Conservation (phyloP, 306 rosid genomes). For the Heteromeles arbutifolia region DNA sequence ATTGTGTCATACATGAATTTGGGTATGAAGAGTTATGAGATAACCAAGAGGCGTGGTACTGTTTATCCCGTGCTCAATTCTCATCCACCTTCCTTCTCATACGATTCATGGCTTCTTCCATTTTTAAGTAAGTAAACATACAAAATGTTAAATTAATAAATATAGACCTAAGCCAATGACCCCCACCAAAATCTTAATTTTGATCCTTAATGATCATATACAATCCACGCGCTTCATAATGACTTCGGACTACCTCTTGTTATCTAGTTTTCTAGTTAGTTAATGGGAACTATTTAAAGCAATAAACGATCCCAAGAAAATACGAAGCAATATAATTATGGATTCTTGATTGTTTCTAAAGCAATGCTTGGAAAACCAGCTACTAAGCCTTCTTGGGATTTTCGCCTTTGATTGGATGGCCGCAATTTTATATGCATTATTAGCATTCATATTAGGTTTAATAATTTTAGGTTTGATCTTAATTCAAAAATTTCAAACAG, state of each 20-base stretch:
- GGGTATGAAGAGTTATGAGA: too few species aligned
- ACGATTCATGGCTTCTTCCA: background rate
- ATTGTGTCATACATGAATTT: too few species aligned
- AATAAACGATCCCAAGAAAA: slow-evolving; percentile 65
- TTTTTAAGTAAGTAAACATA: background rate
- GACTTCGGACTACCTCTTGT: slow-evolving; percentile 4
- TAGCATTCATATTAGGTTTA: slow-evolving; percentile 28
- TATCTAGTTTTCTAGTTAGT: slow-evolving; percentile 11
- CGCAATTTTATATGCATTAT: slow-evolving; percentile 20
- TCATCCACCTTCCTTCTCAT: background rate
- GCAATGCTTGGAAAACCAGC: slow-evolving; percentile 62
- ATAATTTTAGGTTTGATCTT: slow-evolving; percentile 17
- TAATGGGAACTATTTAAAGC: slow-evolving; percentile 29
- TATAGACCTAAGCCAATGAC: background rate
- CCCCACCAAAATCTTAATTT: background rate
- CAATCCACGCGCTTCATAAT: slow-evolving; percentile 39
- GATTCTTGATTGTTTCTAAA: slow-evolving; percentile 57
- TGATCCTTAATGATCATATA: background rate
- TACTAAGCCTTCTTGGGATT: slow-evolving; percentile 61
- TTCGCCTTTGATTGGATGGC: slow-evolving; percentile 58
- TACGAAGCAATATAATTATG: slow-evolving; percentile 21
- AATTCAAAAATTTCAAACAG: slow-evolving; percentile 24
- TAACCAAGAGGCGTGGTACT: too few species aligned
- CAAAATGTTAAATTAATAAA: background rate
- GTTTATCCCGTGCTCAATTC: background rate